phyloP scores from a whole-genome alignment of 306 rosid genomes.

The Prunus campanulata region DNA sequence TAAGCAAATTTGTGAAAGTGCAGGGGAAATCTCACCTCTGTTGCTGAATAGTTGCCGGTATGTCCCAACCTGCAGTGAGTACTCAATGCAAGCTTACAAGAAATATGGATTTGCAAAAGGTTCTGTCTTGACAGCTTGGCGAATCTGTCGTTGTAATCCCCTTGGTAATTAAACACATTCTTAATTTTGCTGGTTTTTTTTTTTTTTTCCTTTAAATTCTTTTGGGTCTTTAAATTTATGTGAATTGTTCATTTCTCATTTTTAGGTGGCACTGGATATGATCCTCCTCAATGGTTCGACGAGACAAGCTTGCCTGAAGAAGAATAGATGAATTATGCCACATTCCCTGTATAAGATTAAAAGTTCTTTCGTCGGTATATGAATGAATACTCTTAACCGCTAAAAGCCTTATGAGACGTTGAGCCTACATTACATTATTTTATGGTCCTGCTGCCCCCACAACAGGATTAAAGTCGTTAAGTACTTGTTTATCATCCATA shows the following conservation, averaged over 20 bases:
- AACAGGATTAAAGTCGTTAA: background rate
- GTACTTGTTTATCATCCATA: background rate
- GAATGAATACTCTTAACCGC: too few relatives aligned
- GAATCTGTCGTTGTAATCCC: constrained; percentile 91
- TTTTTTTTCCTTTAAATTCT: background rate
- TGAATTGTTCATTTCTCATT: background rate
- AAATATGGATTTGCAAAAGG: constrained; percentile 78
- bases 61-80: constrained; percentile 87
- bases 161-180: constrained; percentile 48
- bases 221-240: background rate
- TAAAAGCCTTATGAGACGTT: background rate
- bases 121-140: constrained; percentile 72
- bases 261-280: constrained; percentile 81
- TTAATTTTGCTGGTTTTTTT: background rate
- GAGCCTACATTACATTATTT: background rate
- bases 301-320: constrained; percentile 51
- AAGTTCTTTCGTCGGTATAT: too few relatives aligned
- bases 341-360: background rate
- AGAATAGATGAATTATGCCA: constrained; percentile 20
- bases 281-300: constrained; percentile 90
- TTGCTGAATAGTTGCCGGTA: constrained; percentile 82
- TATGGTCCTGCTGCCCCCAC: background rate
- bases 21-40: constrained; percentile 91
- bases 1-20: background rate
- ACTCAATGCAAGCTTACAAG: constrained; percentile 95